These are phyloP conservation scores for Desmodesmus armatus DNA, from an alignment of 139 green algal genomes.

Conservation along the genomic window DNA sequence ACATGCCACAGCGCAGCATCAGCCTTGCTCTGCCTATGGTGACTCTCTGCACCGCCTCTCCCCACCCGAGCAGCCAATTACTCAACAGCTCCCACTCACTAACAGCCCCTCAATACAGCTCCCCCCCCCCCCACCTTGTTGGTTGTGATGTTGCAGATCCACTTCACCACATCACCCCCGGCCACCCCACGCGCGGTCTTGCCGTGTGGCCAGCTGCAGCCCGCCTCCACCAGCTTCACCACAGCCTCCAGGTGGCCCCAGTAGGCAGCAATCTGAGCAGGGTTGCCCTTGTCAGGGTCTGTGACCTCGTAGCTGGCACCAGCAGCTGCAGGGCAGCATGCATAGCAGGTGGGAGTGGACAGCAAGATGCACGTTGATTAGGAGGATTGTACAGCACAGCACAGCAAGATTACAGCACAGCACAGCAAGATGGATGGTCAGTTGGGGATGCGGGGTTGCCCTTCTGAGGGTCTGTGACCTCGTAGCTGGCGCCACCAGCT, in stretches of 20 bases:
- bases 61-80: no score
- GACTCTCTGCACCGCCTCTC: no score
- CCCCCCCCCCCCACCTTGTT: conserved; percentile 20
- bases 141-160: conserved; percentile 45
- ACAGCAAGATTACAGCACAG: no score
- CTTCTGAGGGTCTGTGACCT: background rate
- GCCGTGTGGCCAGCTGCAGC: conserved; percentile 36
- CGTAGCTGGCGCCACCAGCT: background rate
- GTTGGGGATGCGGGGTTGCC: background rate
- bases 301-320: conserved; percentile 38
- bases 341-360: no score
- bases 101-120: background rate
- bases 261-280: conserved; percentile 40
- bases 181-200: conserved; percentile 36
- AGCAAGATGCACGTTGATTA: background rate
- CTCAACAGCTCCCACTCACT: no score
- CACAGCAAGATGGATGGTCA: no score
- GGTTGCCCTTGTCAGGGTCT: conserved; percentile 40
- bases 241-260: conserved; percentile 44
- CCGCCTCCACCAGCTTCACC: conserved; percentile 38
- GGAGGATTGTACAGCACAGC: background rate
- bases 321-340: conserved; percentile 14
- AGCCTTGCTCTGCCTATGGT: background rate
- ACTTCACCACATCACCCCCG: conserved; percentile 36
- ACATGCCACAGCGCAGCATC: no score